A percentile compares a stretch with the other conserved stretches of the same genome.
Evolutionary conservation across 208 protist genomes (phyloP).

Genomic region (Lotmaria passim): DNA sequence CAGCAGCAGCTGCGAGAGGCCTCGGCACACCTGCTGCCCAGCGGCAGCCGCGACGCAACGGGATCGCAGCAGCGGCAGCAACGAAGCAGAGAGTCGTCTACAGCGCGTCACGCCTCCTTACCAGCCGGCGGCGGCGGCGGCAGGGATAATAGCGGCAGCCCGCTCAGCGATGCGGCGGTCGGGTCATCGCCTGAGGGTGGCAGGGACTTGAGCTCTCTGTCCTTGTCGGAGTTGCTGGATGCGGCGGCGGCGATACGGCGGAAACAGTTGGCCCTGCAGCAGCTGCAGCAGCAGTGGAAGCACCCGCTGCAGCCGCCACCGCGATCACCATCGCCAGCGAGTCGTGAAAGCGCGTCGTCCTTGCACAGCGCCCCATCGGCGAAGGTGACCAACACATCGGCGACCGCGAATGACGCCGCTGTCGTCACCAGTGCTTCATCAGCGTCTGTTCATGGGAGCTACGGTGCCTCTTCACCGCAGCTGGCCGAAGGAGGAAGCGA

Average conservation of each 20-base stretch:
- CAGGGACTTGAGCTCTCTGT: constrained; percentile 52
- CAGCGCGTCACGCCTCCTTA: not conserved
- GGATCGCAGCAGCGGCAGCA: constrained; percentile 6
- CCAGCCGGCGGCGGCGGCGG: not conserved
- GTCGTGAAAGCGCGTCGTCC: not conserved
- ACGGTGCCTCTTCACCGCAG: not conserved
- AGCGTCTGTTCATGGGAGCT: too few species aligned
- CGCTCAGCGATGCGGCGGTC: not conserved
- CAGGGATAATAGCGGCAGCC: not conserved
- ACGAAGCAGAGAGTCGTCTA: constrained; percentile 14
- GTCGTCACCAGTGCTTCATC: not conserved
- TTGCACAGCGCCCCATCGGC: not conserved
- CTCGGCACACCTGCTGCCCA: constrained; percentile 19
- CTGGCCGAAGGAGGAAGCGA: not conserved
- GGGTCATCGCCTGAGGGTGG: constrained; percentile 14
- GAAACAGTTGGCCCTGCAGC: constrained; percentile 61
- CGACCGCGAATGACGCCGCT: not conserved
- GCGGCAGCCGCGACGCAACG: constrained; percentile 13
- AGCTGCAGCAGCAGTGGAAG: constrained; percentile 39
- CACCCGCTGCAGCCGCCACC: constrained; percentile 21
- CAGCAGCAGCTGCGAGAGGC: constrained; percentile 37
- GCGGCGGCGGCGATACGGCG: constrained; percentile 66
- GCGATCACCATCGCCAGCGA: not conserved
- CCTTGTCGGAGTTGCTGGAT: constrained; percentile 76
- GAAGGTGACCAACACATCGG: not conserved